Evolutionary conservation across 441 rosid genomes (phyloP), one percentile per base, ranked within the genome.

Genomic region (Metrosideros polymorpha): DNA sequence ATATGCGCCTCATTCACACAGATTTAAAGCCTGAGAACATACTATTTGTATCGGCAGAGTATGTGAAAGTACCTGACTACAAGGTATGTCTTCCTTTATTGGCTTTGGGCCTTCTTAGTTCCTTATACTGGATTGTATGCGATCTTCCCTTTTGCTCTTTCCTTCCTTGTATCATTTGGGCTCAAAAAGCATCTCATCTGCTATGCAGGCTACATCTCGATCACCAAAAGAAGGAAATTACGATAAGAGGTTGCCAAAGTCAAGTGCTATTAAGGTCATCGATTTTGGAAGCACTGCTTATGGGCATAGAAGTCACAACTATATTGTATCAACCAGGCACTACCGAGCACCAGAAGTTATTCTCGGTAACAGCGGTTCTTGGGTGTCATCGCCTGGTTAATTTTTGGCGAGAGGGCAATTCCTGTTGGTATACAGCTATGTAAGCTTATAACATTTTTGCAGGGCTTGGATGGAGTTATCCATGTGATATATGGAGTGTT

Each of bases 11-110:
- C 79, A 96, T 97, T 87, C 98, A 97, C 91, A 97, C 99, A 2
- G 99, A 97, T 90, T 85, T 97, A 93, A 97, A 97, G 94, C 99
- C 99, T 35, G 98, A 97, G 91, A 97, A 97, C 89, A 94, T 96
- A 88, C 96, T 97, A 85, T 92, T 97, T 63, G 97, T 94, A 51
- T 96, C 99, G 3, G 86, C 98, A 47, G 99, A 96, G n/a, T 94
- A 91, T 89, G 90, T 97, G 84, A 96, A 94, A 91, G 93, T 95
- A 55, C 99, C 99, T 45, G 99, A 95, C 86, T 94, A 93, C 83
- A 96, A 93, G 97, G 98, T 96, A 91, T 84, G 35, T 85, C 85
- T 87, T 45, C 52, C 66, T 54, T 49, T 83, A 59, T 76, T 84
- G 45, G 7, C 51, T 76, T 85, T 84, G 27, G 76, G 75, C 18